Evolutionary conservation across 2,329 filamentous ascomycete genomes (phyloP), one percentile per base, ranked within the genome.

Genomic region (Rugonectria rugulosa): DNA sequence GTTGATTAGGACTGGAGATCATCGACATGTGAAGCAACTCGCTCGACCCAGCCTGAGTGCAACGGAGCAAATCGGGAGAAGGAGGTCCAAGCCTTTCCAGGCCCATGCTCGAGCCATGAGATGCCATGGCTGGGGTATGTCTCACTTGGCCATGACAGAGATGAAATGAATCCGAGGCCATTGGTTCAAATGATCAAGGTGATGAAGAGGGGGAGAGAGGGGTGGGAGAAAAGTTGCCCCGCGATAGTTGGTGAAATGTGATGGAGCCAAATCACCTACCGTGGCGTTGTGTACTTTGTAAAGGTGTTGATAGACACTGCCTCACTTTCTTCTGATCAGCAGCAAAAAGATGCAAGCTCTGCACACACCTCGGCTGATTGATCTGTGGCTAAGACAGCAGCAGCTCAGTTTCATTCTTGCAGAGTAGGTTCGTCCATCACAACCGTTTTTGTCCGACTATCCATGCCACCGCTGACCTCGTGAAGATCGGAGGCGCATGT

Each of bases 11-110:
- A 62, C 64, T 67, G 64, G 62, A 66, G 62, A 66, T 66, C 64
- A 65, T 66, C 64, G 54, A 67, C 64, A 66, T 67, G 64, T 66
- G 64, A 67, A 66, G 60, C 62, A 61, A 23, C 19, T 31, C 24
- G 31, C 36, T 56, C 40, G 26, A 53, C 54, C 45, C 45, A 37
- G 47, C 31, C n/a, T n/a, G n/a, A n/a, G n/a, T n/a, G n/a, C n/a
- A n/a, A 63, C 64, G 52, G 64, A 58, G 62, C 62, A 61, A 64
- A 62, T 65, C 64, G 64, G 64, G 65, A 51, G 38, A 49, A 31
- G 24, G n/a, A 50, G 52, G 46, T 5, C 53, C 46, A 55, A 50
- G 53, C 53, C 53, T 41, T 26, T 29, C 32, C 40, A 27, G 36
- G 23, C 26, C 38, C 40, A 48, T 38, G 44, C 24, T n/a, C 43